phyloP scores from a whole-genome alignment of 208 protist genomes.

The Acanthamoeba divionensis region DNA sequence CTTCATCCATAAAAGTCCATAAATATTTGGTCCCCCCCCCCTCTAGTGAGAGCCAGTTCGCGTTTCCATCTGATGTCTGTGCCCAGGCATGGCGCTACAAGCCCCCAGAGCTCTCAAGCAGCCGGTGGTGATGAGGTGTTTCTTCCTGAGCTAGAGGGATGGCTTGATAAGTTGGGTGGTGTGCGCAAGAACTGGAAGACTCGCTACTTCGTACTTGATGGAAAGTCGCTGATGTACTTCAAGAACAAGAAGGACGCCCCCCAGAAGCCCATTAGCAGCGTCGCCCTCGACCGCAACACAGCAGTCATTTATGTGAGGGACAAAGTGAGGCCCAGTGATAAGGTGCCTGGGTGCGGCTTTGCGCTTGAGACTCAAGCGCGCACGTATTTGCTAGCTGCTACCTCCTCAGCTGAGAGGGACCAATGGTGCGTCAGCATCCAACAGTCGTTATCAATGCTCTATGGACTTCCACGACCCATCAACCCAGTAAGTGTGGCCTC shows the following conservation, averaged over 20 bases:
- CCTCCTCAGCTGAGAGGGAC: background rate
- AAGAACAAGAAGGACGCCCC: conserved; percentile 28
- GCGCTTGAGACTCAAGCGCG: background rate
- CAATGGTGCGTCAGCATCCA: background rate
- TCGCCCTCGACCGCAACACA: background rate
- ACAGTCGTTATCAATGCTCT: background rate
- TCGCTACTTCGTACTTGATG: conserved; percentile 23
- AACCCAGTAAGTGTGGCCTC: too few species aligned
- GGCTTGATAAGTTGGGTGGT: conserved; percentile 34
- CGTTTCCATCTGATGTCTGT: too few species aligned
- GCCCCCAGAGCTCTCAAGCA: too few species aligned
- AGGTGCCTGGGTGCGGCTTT: background rate
- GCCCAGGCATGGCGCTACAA: too few species aligned
- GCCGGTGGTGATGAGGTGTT: background rate
- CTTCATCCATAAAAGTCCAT: too few species aligned
- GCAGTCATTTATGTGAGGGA: conserved; percentile 19
- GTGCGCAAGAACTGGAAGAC: conserved; percentile 50
- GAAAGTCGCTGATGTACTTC: conserved; percentile 49
- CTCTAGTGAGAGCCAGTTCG: too few species aligned
- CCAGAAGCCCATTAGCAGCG: background rate
- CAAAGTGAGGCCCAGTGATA: background rate
- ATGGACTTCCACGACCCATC: conserved; percentile 1
- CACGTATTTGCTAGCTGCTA: background rate
- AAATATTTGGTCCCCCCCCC: too few species aligned
- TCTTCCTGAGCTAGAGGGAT: conserved; percentile 23